Base-by-base conservation (phyloP, 2,329 filamentous ascomycete species). In the Aureobasidium zeae region DNA sequence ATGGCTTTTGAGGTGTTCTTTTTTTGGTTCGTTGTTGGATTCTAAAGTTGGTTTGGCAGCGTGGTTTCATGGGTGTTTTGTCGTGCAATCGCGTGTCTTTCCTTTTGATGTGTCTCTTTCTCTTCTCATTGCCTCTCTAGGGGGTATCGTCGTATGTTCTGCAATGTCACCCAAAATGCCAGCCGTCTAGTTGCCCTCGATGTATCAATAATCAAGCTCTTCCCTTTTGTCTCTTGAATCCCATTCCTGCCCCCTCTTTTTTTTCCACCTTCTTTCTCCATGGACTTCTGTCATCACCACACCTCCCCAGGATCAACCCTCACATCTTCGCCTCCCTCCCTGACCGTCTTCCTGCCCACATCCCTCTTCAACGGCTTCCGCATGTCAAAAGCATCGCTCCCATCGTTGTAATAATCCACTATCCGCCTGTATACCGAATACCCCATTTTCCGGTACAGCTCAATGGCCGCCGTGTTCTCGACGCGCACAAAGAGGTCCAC, bases 311-410 rank as follows among this genome's bases (percentile, higher is more conserved):
- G 86, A 36, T 75, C 70, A 19, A 98, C 87, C 53, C 76, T 73
- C 59, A 85, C 79, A 47, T 77, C 72, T 68, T 91, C 83, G 13
- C 91, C 91, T 54, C 89, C 77, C 43, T 81, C 76, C 51, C 91
- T 76, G 35, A 94, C 73, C 63, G 93, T 86, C 61, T 84, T 75
- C 46, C 73, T 67, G 45, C 81, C 75, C 61, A 73, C 76, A 65
- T 98, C 91, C 57, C 88, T 76, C 63, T 76, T 83, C 67, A 89
- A 77, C 26, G 86, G 77, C 62, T 95, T 96, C 52, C 91, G 78
- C 91, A 98, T 98, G 66, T 98, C 91, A 61, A 86, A 91, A 13
- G 89, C 91, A 68, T 96, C 89, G 63, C 94, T 87, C 59, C 93
- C 84, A 59, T 95, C 88, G 50, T 83, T 86, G 58, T 98, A 98